These are phyloP conservation scores for Phaseolus lunatus DNA, from an alignment of 306 rosid genomes.

Conservation along the genomic window DNA sequence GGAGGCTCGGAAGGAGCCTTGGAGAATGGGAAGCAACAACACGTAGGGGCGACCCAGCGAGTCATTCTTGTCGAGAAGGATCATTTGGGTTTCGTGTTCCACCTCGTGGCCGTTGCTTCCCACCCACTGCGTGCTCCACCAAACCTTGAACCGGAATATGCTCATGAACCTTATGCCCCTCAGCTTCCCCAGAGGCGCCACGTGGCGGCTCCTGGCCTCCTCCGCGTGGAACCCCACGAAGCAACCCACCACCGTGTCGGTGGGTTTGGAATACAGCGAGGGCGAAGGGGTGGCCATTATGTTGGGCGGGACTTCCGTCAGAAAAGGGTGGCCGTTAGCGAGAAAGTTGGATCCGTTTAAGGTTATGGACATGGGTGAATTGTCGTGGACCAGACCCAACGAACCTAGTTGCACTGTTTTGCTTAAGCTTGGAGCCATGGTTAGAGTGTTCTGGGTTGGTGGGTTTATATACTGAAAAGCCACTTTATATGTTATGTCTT, in stretches of 20 bases:
- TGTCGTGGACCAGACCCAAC: constrained; percentile 13
- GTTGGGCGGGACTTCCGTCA: constrained; percentile 59
- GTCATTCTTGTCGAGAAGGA: constrained; percentile 57
- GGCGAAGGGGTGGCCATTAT: constrained; percentile 54
- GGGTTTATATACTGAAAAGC: background rate
- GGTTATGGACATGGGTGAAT: constrained; percentile 47
- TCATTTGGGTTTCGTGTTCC: constrained; percentile 73
- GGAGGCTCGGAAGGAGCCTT: constrained; percentile 63
- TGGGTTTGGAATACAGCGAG: constrained; percentile 42
- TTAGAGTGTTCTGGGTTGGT: background rate
- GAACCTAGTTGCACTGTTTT: constrained; percentile 45
- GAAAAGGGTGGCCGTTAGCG: constrained; percentile 63
- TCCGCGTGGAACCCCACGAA: constrained; percentile 68
- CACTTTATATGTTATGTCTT: background rate
- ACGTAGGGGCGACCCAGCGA: constrained; percentile 59
- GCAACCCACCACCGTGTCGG: constrained; percentile 46
- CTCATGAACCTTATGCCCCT: constrained; percentile 60
- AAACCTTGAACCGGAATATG: constrained; percentile 76
- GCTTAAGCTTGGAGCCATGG: constrained; percentile 71
- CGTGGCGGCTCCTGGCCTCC: constrained; percentile 56
- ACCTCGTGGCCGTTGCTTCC: constrained; percentile 65
- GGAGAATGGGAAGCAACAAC: constrained; percentile 64
- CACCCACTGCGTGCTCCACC: constrained; percentile 84
- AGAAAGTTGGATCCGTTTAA: constrained; percentile 56
- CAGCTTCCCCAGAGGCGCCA: constrained; percentile 63